phyloP scores from a whole-genome alignment of 2,329 filamentous ascomycete genomes.

The Sphaceloma murrayae region DNA sequence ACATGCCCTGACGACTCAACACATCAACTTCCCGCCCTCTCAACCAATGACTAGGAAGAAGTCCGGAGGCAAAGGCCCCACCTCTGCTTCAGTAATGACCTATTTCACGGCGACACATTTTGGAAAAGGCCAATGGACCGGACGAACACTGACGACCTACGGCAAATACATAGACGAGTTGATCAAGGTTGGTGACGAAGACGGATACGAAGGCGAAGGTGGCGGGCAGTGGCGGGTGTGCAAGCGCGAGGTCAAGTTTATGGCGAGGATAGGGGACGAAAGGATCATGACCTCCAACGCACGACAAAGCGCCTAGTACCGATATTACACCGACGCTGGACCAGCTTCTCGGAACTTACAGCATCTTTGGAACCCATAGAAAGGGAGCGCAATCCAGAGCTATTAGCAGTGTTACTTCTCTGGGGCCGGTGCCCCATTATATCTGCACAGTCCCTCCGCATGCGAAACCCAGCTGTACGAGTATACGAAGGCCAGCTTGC shows the following conservation, averaged over 20 bases:
- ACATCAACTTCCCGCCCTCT: conserved; percentile 26
- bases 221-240: conserved; percentile 34
- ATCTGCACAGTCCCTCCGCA: too few species aligned
- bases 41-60: conserved; percentile 14
- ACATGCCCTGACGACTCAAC: conserved; percentile 37
- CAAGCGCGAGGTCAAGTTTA: conserved; percentile 32
- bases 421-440: too few species aligned
- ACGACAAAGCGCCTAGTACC: conserved; percentile 4
- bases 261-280: conserved; percentile 29
- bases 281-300: conserved; percentile 24
- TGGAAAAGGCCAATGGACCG: conserved; percentile 35
- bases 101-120: conserved; percentile 38
- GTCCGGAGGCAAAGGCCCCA: conserved; percentile 22
- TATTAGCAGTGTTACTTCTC: too few species aligned
- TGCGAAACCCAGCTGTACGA: too few species aligned
- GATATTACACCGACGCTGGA: conserved; percentile 1
- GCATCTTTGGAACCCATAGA: neutral
- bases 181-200: conserved; percentile 23
- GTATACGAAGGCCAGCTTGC: too few species aligned
- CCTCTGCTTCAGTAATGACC: conserved; percentile 29
- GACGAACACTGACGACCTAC: conserved; percentile 34
- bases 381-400: too few species aligned
- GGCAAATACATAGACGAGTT: conserved; percentile 35
- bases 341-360: neutral
- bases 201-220: conserved; percentile 22